Base-by-base conservation (phyloP, 2,329 filamentous ascomycete genomes). In the Clathrospora elynae region DNA sequence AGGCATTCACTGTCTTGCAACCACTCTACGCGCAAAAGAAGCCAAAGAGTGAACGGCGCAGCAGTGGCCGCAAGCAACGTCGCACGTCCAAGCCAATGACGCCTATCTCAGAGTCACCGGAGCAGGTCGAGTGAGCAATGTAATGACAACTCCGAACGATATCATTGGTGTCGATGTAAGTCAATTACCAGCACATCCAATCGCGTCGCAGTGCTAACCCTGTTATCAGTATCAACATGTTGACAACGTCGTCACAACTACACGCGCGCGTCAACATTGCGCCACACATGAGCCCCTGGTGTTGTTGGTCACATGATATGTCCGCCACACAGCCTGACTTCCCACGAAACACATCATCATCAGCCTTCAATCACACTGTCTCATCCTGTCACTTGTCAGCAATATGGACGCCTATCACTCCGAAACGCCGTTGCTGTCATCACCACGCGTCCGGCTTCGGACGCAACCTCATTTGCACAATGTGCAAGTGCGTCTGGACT, bases 1-100 rank as follows among this genome's bases (percentile, higher is more conserved):
- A 67, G 44, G 65, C 68, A 7, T 59, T 68, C 43, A 69, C 68
- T 46, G 53, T 72, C 38, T 37, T 70, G 53, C 67, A 67, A 23
- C 69, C 69, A 22, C 66, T 71, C 28, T 71, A 70, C 61, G 70
- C 66, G 26, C 53, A 50, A 25, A 69, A 65, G 66, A 75, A 68
- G 66, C 64, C 59, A 38, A 70, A 71, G 65, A 67, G 64, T 42
- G 60, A 71, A 55, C 64, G 66, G 30, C 62, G 69, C 56, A 66
- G 67, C 58, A 72, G 68, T 43, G 66, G 62, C 30, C 62, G 64
- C 52, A 73, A 72, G 64, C 61, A 64, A 43, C 61, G 67, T 28
- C 63, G 69, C 38, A 53, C 66, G 2, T 70, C 68, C 29, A 72
- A 71, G 61, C 69, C 71, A 9, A 72, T 73, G 70, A 67, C 64